phyloP scores from a whole-genome alignment of 768 basidiomycete genomes.

The Mycena vitilis region DNA sequence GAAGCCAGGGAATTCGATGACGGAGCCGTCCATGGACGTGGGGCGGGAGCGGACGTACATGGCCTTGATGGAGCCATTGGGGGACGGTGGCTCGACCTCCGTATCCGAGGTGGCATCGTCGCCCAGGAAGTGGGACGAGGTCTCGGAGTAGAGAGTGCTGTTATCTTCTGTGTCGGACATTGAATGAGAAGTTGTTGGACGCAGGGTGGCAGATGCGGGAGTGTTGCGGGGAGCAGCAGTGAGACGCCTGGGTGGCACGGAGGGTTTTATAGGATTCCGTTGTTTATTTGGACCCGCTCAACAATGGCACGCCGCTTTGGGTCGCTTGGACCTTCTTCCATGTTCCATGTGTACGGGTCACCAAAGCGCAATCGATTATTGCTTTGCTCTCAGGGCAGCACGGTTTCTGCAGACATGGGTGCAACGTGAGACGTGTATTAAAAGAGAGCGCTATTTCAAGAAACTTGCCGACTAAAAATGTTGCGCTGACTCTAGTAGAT shows the following conservation, averaged over 20 bases:
- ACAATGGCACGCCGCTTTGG: neutral
- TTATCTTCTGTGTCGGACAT: neutral
- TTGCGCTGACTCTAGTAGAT: neutral
- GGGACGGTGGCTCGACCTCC: slow-evolving; percentile 7
- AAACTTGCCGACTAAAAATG: too few species aligned
- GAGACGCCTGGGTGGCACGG: neutral
- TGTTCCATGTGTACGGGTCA: neutral
- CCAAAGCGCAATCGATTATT: neutral
- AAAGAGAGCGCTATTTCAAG: too few species aligned
- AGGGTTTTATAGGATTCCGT: neutral
- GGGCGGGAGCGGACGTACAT: slow-evolving; percentile 25
- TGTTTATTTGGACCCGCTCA: neutral
- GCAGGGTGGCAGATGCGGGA: neutral
- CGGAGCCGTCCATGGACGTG: slow-evolving; percentile 9
- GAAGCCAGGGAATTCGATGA: slow-evolving; percentile 16
- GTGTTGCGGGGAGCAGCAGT: neutral
- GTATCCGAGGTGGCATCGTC: slow-evolving; percentile 1
- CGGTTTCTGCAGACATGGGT: too few species aligned
- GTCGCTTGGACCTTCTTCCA: neutral
- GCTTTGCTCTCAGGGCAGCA: neutral
- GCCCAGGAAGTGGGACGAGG: neutral
- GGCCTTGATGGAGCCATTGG: slow-evolving; percentile 7
- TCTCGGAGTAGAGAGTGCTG: neutral
- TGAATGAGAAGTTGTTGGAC: neutral
- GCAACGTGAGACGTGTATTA: too few species aligned